Evolutionary conservation across 805 yeast species (phyloP), one percentile per base, ranked within the genome.

Genomic region (Candida peoriensis): DNA sequence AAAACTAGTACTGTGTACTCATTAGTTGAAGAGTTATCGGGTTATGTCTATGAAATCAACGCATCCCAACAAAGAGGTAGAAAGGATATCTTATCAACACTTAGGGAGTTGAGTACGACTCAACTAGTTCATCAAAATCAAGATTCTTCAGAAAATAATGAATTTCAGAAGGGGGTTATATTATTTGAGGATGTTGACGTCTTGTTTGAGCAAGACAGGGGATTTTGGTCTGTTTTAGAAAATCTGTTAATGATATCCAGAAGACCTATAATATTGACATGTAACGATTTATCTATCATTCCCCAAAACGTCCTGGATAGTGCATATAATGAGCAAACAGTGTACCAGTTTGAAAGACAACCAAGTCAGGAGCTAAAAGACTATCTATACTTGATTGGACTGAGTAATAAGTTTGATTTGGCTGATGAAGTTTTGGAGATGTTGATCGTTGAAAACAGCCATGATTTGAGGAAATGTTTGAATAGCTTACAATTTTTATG

Each of bases 121-220:
- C 87, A 86, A 40, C 63, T 82, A 30, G 89, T 90, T 2, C 85
- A 81, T 43, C 63, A 63, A 32, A 44, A 40, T 15, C 57, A 57
- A 23, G 47, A 35, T 5, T 34, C 28, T 7, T 26, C 26, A 15
- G 30, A 21, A 11, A 34, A 36, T 10, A 36, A 45, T 32, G 45
- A 47, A 6, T 71, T 70, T 33, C 76, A 70, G 39, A 69, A 75
- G 39, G 88, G 90, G 7, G 62, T 87, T 6, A 78, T 93, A 4
- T 57, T 93, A 22, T 66, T 90, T 38, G 96, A 89, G 47, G 96
- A 90, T 48, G 89, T 84, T 26, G 96, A 90, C 53, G 64, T 85
- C 9, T 55, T 89, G 14, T 86, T 81, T 48, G 76, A 71, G 26
- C 76, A 73, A 21, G 97, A 93, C 48, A 75, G 72, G 37, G 76